Evolutionary conservation across 164 flowering plant genomes (phyloP), one percentile per base, ranked within the genome.

Genomic region (Sextonia rubra): DNA sequence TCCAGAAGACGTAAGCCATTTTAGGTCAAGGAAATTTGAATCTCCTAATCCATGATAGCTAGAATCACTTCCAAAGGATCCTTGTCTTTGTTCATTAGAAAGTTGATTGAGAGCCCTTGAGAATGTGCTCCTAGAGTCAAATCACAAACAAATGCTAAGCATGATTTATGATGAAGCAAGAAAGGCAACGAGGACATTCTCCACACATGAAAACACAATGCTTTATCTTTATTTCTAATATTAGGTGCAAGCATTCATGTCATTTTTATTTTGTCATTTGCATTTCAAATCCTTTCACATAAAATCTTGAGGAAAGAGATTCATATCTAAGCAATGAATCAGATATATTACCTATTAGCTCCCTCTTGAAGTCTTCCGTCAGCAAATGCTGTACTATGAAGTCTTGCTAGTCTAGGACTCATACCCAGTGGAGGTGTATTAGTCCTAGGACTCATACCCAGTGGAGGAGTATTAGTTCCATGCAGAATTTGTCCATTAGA

Each of bases 1-100:
- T 65, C 89, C 98, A 32, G 98, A 87, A 63, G 99, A 93, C 77
- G 98, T 91, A 73, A 93, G 83, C 93, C 94, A 86, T 68, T 93
- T 97, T 4, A 83, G 71, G 73, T 93, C 97, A 72, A 91, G 80
- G 80, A 95, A 93, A 82, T 90, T 92, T 58, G 97, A 86, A 81
- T 86, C 88, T 12, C 67, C 74, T 27, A n/a, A 17, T 14, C 84
- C 88, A 67, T 75, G 75, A 74, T 84, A 81, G n/a, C 80, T 77
- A 44, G 77, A 74, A 69, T 82, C 83, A 66, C 79, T 79, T 47
- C 71, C 85, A 44, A 76, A 69, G 58, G 66, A 73, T 30, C 64
- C 71, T 12, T 82, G 82, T 18, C 69, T 79, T 60, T 77, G 89
- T 62, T 86, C 89, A 11, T 78, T 60, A 73, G 86, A 86, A 68